These are phyloP conservation scores for Ceratocystis diversiconidia DNA, from an alignment of 2,329 filamentous ascomycete genomes.

Conservation along the genomic window DNA sequence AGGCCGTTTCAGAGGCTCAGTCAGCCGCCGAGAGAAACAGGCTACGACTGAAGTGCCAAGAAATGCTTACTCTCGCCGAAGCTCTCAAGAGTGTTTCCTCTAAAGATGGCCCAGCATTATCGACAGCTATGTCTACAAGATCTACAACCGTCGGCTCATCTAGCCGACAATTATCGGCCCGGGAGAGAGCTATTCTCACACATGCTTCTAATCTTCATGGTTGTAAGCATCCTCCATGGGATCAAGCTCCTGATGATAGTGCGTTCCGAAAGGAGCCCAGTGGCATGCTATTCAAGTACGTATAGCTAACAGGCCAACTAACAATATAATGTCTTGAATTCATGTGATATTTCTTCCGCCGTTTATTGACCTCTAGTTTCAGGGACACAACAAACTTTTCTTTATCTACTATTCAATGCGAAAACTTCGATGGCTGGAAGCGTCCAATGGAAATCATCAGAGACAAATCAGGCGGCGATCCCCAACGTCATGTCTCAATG, in stretches of 20 bases:
- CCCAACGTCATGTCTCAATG: constrained; percentile 45
- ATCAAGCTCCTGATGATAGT: constrained; percentile 40
- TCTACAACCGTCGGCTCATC: neutral
- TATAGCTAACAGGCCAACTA: constrained; percentile 22
- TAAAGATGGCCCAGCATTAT: neutral
- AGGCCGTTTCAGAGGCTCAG: constrained; percentile 49
- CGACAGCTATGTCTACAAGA: neutral
- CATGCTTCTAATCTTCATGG: constrained; percentile 70
- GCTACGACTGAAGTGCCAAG: constrained; percentile 54
- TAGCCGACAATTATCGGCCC: constrained; percentile 46
- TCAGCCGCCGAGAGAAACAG: constrained; percentile 47
- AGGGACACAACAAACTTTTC: constrained; percentile 57
- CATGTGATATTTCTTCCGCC: neutral
- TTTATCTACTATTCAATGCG: constrained; percentile 58
- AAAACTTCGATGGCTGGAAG: constrained; percentile 74
- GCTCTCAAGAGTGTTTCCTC: constrained; percentile 44
- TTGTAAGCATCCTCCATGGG: constrained; percentile 76
- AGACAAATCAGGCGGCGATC: constrained; percentile 3
- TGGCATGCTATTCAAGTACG: constrained; percentile 49
- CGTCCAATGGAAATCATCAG: constrained; percentile 45
- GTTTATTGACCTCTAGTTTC: constrained; percentile 17
- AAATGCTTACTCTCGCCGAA: constrained; percentile 59
- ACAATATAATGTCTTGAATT: neutral
- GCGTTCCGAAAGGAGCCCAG: constrained; percentile 44
- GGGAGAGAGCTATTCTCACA: constrained; percentile 63